These are phyloP conservation scores for Serendipita sp. DNA, from an alignment of 768 basidiomycete species.

Conservation along the genomic window DNA sequence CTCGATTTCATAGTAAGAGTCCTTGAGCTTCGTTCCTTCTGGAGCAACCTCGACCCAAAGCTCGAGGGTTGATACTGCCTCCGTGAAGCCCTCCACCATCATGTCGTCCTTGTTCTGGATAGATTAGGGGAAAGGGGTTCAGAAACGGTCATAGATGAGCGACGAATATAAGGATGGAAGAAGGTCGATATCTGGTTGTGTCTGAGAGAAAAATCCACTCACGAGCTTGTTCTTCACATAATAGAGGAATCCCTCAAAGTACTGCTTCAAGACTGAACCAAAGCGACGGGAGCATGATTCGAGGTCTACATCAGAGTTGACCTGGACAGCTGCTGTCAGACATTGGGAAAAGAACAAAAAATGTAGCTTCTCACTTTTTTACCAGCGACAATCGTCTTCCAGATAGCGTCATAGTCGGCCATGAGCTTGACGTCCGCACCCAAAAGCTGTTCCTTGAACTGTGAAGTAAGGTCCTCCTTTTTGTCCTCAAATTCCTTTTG, in stretches of 20 bases:
- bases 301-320: not conserved
- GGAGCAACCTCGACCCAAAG: not conserved
- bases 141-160: not conserved
- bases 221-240: not conserved
- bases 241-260: not conserved
- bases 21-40: not conserved
- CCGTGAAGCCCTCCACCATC: constrained; percentile 1
- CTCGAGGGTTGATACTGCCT: not conserved
- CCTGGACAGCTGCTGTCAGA: not conserved
- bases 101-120: not conserved
- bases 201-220: not conserved
- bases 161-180: not conserved
- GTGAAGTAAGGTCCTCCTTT: not conserved
- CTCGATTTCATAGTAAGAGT: not conserved
- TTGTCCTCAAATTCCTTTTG: not conserved
- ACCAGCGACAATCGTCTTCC: not conserved
- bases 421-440: not conserved
- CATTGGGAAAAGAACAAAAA: not conserved
- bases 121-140: not conserved
- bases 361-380: not conserved
- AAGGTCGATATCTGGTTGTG: not conserved
- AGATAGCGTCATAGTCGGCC: not conserved
- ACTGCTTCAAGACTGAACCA: not conserved
- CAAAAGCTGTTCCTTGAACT: not conserved
- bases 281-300: not conserved